Evolutionary conservation across 1,284 basidiomycete species (phyloP).

Genomic region (Quambalaria eucalypti): DNA sequence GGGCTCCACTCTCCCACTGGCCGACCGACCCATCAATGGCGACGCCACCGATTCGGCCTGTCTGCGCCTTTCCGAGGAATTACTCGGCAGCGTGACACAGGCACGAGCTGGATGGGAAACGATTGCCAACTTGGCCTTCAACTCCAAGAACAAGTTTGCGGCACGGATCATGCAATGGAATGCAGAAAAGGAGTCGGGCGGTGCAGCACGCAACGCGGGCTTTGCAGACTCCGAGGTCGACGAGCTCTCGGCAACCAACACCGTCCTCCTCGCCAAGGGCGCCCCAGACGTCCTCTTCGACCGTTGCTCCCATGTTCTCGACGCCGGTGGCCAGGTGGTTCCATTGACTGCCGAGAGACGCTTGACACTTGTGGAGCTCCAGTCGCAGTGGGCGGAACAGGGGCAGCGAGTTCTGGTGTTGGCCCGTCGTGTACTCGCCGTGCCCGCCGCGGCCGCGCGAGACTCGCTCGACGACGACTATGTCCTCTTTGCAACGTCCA

Average conservation of each 20-base stretch:
- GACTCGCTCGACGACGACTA: conserved; percentile 47
- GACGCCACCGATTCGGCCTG: conserved; percentile 61
- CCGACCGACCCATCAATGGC: conserved; percentile 54
- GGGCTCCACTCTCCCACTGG: conserved; percentile 45
- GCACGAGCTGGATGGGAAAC: conserved; percentile 47
- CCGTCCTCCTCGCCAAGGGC: conserved; percentile 27
- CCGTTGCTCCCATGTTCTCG: conserved; percentile 31
- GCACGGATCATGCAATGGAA: conserved; percentile 49
- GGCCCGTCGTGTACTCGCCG: conserved; percentile 46
- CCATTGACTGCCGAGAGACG: conserved; percentile 19
- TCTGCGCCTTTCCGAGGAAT: conserved; percentile 56
- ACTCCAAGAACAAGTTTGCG: conserved; percentile 63
- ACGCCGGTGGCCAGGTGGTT: conserved; percentile 46
- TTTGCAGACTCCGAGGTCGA: conserved; percentile 36
- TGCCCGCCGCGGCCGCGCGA: no score
- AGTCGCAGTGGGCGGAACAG: conserved; percentile 52
- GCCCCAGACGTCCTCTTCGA: conserved; percentile 48
- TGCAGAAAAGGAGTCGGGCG: conserved; percentile 8
- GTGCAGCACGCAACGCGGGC: not conserved
- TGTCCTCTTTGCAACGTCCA: conserved; percentile 35
- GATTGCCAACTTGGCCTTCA: conserved; percentile 53
- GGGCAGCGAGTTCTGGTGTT: conserved; percentile 59
- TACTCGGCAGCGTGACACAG: conserved; percentile 46
- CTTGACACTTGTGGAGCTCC: conserved; percentile 6
- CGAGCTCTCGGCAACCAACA: conserved; percentile 21